phyloP scores from a whole-genome alignment of 1,284 basidiomycete species.

The Anthracocystis setariae region DNA sequence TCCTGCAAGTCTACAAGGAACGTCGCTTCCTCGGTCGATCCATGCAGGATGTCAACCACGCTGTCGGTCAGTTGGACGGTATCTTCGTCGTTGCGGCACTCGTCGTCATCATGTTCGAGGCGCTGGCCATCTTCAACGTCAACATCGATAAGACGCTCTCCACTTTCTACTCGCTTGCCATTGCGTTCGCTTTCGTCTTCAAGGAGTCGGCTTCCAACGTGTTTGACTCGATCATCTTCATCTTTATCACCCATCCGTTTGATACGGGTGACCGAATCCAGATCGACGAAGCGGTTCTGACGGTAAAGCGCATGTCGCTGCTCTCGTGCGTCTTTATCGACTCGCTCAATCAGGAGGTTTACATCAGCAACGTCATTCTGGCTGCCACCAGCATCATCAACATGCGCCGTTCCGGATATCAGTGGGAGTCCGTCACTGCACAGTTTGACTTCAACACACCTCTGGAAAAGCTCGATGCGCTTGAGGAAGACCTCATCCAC shows the following conservation, averaged over 20 bases:
- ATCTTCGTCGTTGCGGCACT: conserved; percentile 54
- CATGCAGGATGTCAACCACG: conserved; percentile 65
- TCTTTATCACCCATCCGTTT: conserved; percentile 65
- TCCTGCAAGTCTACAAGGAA: conserved; percentile 70
- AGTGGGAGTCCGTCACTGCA: conserved; percentile 59
- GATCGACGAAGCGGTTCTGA: conserved; percentile 51
- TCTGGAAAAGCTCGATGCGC: conserved; percentile 60
- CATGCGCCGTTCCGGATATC: conserved; percentile 61
- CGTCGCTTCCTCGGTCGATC: conserved; percentile 58
- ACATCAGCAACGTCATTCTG: conserved; percentile 60
- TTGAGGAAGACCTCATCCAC: conserved; percentile 63
- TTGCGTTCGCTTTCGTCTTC: conserved; percentile 65
- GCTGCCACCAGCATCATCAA: conserved; percentile 59
- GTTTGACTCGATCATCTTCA: conserved; percentile 66
- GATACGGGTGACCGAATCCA: conserved; percentile 63
- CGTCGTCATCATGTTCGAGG: conserved; percentile 62
- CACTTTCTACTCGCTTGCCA: conserved; percentile 64
- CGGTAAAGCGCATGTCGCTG: conserved; percentile 61
- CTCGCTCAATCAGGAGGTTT: conserved; percentile 59
- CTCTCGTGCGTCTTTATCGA: conserved; percentile 62
- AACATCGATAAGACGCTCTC: conserved; percentile 59
- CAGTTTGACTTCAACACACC: conserved; percentile 64
- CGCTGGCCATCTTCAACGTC: conserved; percentile 64
- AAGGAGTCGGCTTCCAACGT: conserved; percentile 64
- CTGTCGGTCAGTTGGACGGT: conserved; percentile 58